Conservation (phyloP, 116 monocot genomes). For the Iris pallida region DNA sequence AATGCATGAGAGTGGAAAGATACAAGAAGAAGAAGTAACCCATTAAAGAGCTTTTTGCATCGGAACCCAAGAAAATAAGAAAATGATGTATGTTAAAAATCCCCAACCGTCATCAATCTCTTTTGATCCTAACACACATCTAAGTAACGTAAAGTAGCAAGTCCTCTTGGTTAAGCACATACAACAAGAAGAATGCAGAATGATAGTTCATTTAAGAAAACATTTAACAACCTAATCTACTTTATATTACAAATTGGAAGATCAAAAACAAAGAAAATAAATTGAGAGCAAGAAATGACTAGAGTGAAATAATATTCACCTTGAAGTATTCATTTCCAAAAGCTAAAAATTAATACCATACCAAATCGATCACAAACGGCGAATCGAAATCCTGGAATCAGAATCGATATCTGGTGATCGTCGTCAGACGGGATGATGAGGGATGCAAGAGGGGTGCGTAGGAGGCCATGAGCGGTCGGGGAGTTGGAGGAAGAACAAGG, state of each 20-base stretch:
- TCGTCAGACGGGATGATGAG: too few species aligned
- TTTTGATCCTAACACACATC: constrained; percentile 48
- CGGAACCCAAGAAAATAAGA: background rate
- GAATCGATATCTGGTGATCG: too few species aligned
- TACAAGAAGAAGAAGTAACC: background rate
- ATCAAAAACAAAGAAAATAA: constrained; percentile 1
- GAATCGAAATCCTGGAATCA: too few species aligned
- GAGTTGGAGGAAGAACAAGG: too few species aligned
- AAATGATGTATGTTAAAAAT: background rate
- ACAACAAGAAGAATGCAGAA: too few species aligned
- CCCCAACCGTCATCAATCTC: constrained; percentile 50
- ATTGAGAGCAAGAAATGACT: background rate
- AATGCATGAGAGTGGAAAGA: background rate
- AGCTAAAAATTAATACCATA: background rate
- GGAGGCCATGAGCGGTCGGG: too few species aligned
- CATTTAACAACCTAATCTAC: background rate
- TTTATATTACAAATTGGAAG: too few species aligned
- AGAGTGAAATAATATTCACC: constrained; percentile 8
- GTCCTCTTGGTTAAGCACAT: too few species aligned
- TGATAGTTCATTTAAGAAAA: too few species aligned
- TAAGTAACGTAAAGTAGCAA: constrained; percentile 24
- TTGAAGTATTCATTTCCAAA: constrained; percentile 41
- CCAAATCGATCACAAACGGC: too few species aligned
- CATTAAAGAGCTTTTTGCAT: background rate
- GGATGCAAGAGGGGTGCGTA: too few species aligned